These are phyloP conservation scores for Globisporangium radiosum DNA, from an alignment of 352 stramenopile genomes.

Conservation along the genomic window DNA sequence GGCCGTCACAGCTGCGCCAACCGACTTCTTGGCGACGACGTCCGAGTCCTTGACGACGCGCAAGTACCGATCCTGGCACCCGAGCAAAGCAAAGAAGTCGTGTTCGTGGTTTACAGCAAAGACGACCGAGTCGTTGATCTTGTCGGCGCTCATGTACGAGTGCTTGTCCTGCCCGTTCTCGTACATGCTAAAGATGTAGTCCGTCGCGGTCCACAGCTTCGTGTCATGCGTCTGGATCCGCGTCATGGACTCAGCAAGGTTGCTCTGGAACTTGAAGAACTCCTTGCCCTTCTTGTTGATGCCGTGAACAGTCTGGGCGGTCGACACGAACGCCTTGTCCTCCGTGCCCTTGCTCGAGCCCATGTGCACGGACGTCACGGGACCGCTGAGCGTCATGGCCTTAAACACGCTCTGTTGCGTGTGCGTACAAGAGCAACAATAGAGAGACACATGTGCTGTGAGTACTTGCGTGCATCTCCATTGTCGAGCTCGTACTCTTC, in stretches of 20 bases:
- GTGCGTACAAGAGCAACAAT: neutral
- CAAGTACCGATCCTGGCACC: constrained; percentile 67
- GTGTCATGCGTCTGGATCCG: constrained; percentile 60
- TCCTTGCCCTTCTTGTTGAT: constrained; percentile 85
- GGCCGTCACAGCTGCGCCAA: constrained; percentile 42
- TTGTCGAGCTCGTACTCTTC: no score
- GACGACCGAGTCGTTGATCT: constrained; percentile 75
- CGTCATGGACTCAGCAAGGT: constrained; percentile 71
- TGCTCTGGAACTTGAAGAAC: constrained; percentile 86
- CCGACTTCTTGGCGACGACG: constrained; percentile 52
- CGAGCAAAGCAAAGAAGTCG: constrained; percentile 58
- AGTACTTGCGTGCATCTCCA: no score
- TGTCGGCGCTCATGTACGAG: constrained; percentile 70
- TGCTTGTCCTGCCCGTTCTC: constrained; percentile 73
- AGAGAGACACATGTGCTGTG: no score
- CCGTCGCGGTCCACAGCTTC: constrained; percentile 69
- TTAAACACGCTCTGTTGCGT: constrained; percentile 53
- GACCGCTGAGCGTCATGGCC: constrained; percentile 37
- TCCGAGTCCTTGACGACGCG: constrained; percentile 56
- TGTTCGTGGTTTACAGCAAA: constrained; percentile 49
- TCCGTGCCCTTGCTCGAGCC: constrained; percentile 63
- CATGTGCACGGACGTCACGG: constrained; percentile 66
- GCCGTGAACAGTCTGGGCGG: constrained; percentile 57
- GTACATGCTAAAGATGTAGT: constrained; percentile 82
- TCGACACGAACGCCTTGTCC: constrained; percentile 70